Evolutionary conservation across 169 alveolate genomes (phyloP).

Genomic region (Plasmodium ovale): DNA sequence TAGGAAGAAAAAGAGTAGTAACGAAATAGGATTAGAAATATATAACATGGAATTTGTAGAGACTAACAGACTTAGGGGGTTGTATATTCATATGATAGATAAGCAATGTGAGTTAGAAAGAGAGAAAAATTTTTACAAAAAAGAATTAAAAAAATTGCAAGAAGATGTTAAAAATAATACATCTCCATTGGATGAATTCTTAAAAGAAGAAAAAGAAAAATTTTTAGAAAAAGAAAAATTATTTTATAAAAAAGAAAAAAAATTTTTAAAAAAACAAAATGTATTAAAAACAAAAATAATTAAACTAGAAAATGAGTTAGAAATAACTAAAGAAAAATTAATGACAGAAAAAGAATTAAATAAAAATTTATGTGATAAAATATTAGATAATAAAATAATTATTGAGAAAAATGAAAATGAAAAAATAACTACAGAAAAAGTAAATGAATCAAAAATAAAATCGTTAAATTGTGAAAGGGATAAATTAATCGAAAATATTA

Average conservation of each 20-base stretch:
- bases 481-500: neutral
- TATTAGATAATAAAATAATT: constrained; percentile 1
- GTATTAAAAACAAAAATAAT: constrained; percentile 20
- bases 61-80: constrained; percentile 50
- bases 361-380: neutral
- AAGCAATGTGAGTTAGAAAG: constrained; percentile 30
- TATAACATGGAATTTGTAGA: constrained; percentile 39
- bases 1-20: neutral
- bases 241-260: constrained; percentile 52
- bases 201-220: constrained; percentile 39
- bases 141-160: constrained; percentile 41
- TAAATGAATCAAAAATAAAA: constrained; percentile 18
- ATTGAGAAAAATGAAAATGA: constrained; percentile 34
- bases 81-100: constrained; percentile 47
- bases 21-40: neutral
- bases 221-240: constrained; percentile 57
- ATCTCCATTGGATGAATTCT: constrained; percentile 17
- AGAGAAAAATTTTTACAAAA: constrained; percentile 49
- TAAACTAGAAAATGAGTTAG: constrained; percentile 20
- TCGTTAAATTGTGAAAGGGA: constrained; percentile 8
- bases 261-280: constrained; percentile 20
- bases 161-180: constrained; percentile 37
- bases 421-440: neutral
- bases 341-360: constrained; percentile 29
- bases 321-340: constrained; percentile 14